phyloP scores from a whole-genome alignment of 257 asterid genomes.

The Knoxia roxburghii region DNA sequence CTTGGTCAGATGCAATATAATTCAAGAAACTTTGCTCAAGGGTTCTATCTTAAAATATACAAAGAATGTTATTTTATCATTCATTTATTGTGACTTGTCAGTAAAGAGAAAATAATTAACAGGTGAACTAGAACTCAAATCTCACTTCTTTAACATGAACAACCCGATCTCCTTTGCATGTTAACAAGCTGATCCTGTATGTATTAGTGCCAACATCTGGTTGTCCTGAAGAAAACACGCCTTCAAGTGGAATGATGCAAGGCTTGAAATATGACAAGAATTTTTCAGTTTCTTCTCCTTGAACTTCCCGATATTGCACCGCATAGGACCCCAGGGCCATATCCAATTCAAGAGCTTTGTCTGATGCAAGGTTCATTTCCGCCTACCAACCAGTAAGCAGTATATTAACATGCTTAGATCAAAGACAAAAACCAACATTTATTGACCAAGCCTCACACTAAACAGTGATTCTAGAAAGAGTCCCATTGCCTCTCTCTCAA shows the following conservation, averaged over 20 bases:
- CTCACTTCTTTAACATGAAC: conserved; percentile 81
- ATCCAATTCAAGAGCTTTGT: conserved; percentile 76
- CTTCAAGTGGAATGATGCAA: conserved; percentile 77
- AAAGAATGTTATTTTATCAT: background rate
- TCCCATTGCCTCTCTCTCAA: background rate
- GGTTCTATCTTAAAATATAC: background rate
- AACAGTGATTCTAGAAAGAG: background rate
- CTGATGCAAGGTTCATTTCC: conserved; percentile 24
- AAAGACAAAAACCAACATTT: background rate
- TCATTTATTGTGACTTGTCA: background rate
- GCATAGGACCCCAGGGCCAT: conserved; percentile 74
- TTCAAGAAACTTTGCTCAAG: background rate
- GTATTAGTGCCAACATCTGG: conserved; percentile 45
- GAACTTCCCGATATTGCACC: conserved; percentile 85
- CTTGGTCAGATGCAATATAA: background rate
- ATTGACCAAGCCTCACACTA: conserved; percentile 2
- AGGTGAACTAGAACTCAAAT: background rate
- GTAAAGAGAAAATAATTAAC: background rate
- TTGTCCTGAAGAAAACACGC: conserved; percentile 59
- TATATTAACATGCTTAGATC: background rate
- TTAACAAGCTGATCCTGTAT: conserved; percentile 54
- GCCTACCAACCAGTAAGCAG: conserved; percentile 18
- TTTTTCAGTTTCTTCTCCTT: conserved; percentile 75
- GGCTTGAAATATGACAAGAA: conserved; percentile 89
- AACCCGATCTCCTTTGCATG: conserved; percentile 78